These are phyloP conservation scores for Tetrahymena malaccensis DNA, from an alignment of 73 alveolate genomes.

Conservation along the genomic window DNA sequence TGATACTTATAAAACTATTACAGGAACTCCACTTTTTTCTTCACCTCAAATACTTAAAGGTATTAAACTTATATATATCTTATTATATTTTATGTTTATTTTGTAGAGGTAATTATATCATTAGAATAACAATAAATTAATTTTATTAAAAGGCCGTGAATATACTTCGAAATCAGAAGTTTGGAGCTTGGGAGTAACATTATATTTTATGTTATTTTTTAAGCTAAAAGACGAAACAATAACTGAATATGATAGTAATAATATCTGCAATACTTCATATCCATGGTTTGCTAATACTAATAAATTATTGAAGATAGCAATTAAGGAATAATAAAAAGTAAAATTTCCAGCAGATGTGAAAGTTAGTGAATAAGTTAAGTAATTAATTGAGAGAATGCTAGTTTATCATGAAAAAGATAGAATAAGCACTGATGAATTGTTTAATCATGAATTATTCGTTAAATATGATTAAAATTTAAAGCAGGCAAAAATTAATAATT, in stretches of 20 bases:
- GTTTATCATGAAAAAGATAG: conserved; percentile 5
- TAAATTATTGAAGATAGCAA: neutral
- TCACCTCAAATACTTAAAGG: conserved; percentile 48
- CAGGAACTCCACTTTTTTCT: conserved; percentile 42
- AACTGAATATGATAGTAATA: neutral
- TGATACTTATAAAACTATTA: conserved; percentile 13
- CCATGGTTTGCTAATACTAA: neutral
- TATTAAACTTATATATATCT: neutral
- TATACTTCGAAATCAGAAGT: neutral
- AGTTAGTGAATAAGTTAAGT: conserved; percentile 1
- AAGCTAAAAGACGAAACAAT: conserved; percentile 17
- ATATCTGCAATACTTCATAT: neutral
- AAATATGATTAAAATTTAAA: neutral
- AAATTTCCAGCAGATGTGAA: neutral
- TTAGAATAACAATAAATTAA: neutral
- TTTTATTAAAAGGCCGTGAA: neutral
- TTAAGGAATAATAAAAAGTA: neutral
- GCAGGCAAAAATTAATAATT: neutral
- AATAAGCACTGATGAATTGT: neutral
- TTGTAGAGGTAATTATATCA: too few species aligned
- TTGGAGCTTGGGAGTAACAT: conserved; percentile 46
- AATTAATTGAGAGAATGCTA: conserved; percentile 19
- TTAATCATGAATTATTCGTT: neutral
- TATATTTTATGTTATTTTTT: conserved; percentile 31
- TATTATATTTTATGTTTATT: neutral